These are phyloP conservation scores for Alternaria metachromatica DNA, from an alignment of 2,329 filamentous ascomycete species.

Conservation along the genomic window DNA sequence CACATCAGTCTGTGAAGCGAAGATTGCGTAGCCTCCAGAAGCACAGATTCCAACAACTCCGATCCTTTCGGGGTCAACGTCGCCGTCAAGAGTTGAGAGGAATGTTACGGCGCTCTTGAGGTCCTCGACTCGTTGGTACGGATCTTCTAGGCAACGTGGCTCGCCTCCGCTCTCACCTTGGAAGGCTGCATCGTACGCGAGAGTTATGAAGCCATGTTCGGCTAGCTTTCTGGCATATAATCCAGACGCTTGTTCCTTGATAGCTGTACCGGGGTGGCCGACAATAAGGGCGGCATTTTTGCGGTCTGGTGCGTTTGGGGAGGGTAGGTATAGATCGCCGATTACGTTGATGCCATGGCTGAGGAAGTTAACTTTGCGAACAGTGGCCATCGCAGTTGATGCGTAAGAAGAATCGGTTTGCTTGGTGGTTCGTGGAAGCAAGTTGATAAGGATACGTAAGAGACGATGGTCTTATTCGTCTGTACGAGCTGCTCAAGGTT, in stretches of 20 bases:
- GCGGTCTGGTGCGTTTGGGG: background rate
- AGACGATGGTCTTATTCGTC: background rate
- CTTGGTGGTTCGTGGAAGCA: background rate
- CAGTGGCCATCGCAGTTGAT: background rate
- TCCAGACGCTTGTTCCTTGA: slow-evolving; percentile 51
- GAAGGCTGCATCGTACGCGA: slow-evolving; percentile 51
- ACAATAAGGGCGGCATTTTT: background rate
- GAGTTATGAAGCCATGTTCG: slow-evolving; percentile 40
- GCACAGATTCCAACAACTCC: slow-evolving; percentile 51
- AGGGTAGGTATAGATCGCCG: background rate
- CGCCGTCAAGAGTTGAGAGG: slow-evolving; percentile 28
- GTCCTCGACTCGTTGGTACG: slow-evolving; percentile 48
- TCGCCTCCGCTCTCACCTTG: slow-evolving; percentile 48
- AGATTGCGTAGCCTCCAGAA: slow-evolving; percentile 46
- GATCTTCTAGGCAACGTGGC: slow-evolving; percentile 50
- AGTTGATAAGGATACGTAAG: background rate
- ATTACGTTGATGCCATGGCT: background rate
- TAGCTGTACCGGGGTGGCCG: slow-evolving; percentile 37
- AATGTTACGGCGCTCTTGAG: slow-evolving; percentile 47
- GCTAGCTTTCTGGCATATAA: slow-evolving; percentile 43
- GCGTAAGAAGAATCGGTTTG: background rate
- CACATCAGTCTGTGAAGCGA: slow-evolving; percentile 44
- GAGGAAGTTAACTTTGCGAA: background rate
- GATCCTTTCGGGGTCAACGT: slow-evolving; percentile 46
- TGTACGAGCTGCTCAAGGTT: background rate